Evolutionary conservation across 2,329 filamentous ascomycete species (phyloP), one percentile per base, ranked within the genome.

Genomic region (Colletotrichum orbiculare): DNA sequence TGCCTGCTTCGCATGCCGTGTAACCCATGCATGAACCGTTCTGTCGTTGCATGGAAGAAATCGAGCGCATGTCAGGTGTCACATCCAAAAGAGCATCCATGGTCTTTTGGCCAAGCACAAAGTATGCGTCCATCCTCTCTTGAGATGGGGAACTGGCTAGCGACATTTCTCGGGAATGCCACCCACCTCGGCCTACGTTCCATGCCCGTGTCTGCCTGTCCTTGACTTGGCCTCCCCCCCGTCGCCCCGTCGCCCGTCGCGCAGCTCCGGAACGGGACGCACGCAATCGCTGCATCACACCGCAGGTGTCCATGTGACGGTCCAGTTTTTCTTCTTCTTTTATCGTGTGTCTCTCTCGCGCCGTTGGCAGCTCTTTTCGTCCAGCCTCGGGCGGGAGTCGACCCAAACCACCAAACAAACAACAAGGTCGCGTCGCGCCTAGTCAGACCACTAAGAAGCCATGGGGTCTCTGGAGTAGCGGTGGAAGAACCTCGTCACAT

Each of bases 201-300:
- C 47, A 47, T 62, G 41, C 52, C 50, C 57, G 50, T 60, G 39
- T 48, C 15, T 50, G 49, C 47, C 12, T 62, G 45, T 25, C 35
- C 43, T 54, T 41, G 43, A 25, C 3, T 17, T 17, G 17, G 17
- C 17, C 17, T 25, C 15, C 15, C 15, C 25, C 25, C 25, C 25
- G 25, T 25, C 25, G 25, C 25, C 25, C 25, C 25, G 25, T 25
- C 25, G 25, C 25, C 25, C 42, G 47, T 34, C 45, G 50, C 45
- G 50, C 56, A 61, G n/a, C 52, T 62, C 63, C 63, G 58, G 58
- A 66, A 66, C 52, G 52, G 58, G 63, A 66, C 58, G 58, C 53
- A 66, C 37, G 52, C 53, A 66, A 62, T 52, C n/a, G 54, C 57
- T 41, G 46, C 43, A 46, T 50, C 45, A 42, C 35, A 61, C 37